Percentiles rank a stretch among this genome's conserved stretches.
Conservation (phyloP, 495 filamentous ascomycete genomes). For the Hypomontagnella submonticulosa region DNA sequence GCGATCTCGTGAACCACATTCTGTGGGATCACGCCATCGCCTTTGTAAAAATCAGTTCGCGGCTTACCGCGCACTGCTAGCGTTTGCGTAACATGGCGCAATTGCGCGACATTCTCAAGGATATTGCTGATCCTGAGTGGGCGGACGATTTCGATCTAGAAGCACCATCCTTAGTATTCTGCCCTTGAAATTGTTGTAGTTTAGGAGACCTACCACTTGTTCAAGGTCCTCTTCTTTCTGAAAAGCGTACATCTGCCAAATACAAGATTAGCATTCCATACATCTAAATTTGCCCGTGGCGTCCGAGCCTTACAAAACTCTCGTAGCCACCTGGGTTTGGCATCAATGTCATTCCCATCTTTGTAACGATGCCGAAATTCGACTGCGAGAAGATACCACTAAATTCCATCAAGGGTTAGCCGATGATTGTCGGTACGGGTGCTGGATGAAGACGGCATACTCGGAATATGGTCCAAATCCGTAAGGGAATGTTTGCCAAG, state of each 20-base stretch:
- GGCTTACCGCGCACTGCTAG: conserved; percentile 58
- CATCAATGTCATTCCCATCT: conserved; percentile 64
- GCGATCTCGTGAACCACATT: conserved; percentile 52
- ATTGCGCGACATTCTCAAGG: conserved; percentile 66
- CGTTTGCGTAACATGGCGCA: conserved; percentile 63
- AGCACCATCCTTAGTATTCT: background rate
- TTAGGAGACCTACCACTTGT: conserved; percentile 43
- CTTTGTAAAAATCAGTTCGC: conserved; percentile 57
- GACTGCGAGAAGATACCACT: conserved; percentile 66
- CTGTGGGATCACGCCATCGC: conserved; percentile 53
- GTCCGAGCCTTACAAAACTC: conserved; percentile 49
- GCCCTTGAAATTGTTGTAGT: background rate
- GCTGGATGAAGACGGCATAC: conserved; percentile 52
- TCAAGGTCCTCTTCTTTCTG: conserved; percentile 61
- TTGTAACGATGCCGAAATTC: conserved; percentile 64
- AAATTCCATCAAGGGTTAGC: conserved; percentile 11
- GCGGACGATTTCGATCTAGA: conserved; percentile 59
- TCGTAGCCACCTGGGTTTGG: conserved; percentile 60
- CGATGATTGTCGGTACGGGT: background rate
- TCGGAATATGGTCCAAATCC: conserved; percentile 67
- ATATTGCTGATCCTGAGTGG: conserved; percentile 62
- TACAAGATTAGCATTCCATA: conserved; percentile 7
- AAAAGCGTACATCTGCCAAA: conserved; percentile 58
- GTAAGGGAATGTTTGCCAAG: conserved; percentile 62
- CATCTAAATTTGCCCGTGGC: background rate